Base-by-base conservation (phyloP, 202 grass and related monocot genomes). In the Zoysia matrella region DNA sequence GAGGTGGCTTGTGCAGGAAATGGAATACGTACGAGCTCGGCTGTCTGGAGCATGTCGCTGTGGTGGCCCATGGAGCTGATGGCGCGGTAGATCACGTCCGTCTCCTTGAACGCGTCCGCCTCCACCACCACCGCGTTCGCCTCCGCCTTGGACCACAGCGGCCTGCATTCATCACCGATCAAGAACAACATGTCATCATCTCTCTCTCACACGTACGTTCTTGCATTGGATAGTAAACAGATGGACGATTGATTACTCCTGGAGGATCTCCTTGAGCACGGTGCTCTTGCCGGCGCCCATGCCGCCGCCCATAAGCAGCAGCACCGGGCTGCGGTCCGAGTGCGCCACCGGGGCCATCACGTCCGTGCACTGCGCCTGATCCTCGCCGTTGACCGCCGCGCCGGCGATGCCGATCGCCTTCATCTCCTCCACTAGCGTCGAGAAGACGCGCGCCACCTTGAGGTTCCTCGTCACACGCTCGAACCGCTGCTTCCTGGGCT, bases 251-350 rank as follows among this genome's bases (percentile, higher is more conserved):
- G 14, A 15, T 73, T 80, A 94, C 94, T 90, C 94, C 36, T 87
- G n/a, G 3, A 82, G 80, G 43, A 97, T 78, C 55, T 90, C 91
- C 76, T 92, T 92, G 70, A 97, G 94, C 18, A 97, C 89, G 46
- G 94, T 97, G 85, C 94, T 97, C 87, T 97, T 97, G 46, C 94
- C 94, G 46, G 89, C 94, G 44, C 94, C 94, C 94, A 94, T 97
- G 6, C 94, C 91, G 7, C 94, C 94, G 52, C 94, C 94, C 94
- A 94, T 94, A 22, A 97, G 85, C 52, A 97, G 89, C 78, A 97
- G 73, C n/a, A 97, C 91, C 0, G 94, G 94, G 71, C 89, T 92
- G 22, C 94, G 87, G 22, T 90, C 85, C 2, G 16, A 80, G 52
- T 83, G 91, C 45, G 89, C 89, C 77, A 88, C 76, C 0, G 94